Evolutionary conservation across 257 asterid genomes (phyloP), one percentile per base, ranked within the genome.

Genomic region (Gentiana macrophylla): DNA sequence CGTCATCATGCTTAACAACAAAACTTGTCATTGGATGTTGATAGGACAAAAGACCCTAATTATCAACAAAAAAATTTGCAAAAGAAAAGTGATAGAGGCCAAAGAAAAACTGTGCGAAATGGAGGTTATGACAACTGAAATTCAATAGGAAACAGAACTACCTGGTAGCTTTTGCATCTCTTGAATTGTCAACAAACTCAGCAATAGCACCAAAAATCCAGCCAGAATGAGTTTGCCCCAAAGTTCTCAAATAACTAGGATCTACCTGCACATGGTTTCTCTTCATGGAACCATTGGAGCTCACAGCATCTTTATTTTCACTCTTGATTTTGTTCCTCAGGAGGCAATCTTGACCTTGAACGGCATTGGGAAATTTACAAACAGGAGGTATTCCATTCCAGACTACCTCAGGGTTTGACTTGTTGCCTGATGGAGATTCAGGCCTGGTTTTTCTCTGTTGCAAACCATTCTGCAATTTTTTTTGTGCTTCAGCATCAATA

Each of bases 131-230:
- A 36, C 6, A 6, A 45, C 37, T 33, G 15, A 38, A 53, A 55
- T 38, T 38, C 44, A 38, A 38, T 8, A 38, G 44, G 44, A 38
- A 8, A 38, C 44, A 8, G 44, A 4, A 38, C 56, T 73, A 86
- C 95, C 70, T 75, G 44, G 86, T 81, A 5, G 95, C 81, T 71
- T 77, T 81, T 56, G 95, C 95, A 59, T 86, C 95, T 72, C 86
- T 77, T 50, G 95, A 72, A 69, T 83, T 86, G 73, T 86, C 95
- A 60, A 86, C 80, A 55, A 86, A 79, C 76, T 86, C 95, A 32
- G 95, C 95, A 63, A 86, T 73, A 66, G 94, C 95, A 55, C 95
- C 95, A 75, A 83, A 86, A 58, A 76, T 79, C 94, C 95, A 86
- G 67, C 91, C 66, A 49, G 95, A 86, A 72, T 86, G 95, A 11